These are phyloP conservation scores for Akanthomyces lecanii DNA, from an alignment of 2,329 filamentous ascomycete species.

Conservation along the genomic window DNA sequence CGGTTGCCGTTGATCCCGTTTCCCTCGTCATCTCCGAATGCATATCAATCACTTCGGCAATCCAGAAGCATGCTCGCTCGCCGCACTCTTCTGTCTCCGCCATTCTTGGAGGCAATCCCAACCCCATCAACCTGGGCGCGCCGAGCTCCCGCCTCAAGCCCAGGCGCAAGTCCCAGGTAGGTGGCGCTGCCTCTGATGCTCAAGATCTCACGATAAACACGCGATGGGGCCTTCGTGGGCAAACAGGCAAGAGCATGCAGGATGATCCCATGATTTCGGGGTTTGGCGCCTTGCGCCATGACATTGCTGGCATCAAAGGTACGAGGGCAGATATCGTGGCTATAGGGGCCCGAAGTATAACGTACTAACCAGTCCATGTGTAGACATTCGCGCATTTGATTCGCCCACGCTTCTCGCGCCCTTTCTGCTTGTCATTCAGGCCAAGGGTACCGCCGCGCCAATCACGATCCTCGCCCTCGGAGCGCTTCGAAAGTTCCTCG, in stretches of 20 bases:
- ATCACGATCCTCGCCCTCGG: conserved; percentile 94
- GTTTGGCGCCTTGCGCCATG: conserved; percentile 83
- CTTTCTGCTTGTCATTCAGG: conserved; percentile 93
- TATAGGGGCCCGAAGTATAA: not conserved
- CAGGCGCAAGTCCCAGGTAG: conserved; percentile 38
- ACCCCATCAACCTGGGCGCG: conserved; percentile 50
- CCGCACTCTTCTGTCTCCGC: conserved; percentile 94
- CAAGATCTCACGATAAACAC: conserved; percentile 64
- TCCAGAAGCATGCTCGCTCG: conserved; percentile 96
- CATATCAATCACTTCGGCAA: conserved; percentile 95
- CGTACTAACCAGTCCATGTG: not conserved
- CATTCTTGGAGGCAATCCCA: conserved; percentile 76
- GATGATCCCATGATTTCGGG: conserved; percentile 95
- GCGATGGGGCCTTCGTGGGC: conserved; percentile 88
- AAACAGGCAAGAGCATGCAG: conserved; percentile 95
- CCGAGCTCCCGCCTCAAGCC: conserved; percentile 39
- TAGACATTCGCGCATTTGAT: conserved; percentile 85
- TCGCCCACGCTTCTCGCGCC: conserved; percentile 85
- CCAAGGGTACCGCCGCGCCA: conserved; percentile 90
- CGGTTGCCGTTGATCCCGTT: conserved; percentile 84
- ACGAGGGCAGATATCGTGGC: conserved; percentile 21
- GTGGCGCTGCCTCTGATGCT: conserved; percentile 36
- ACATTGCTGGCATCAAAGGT: conserved; percentile 83
- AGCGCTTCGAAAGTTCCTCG: conserved; percentile 92
- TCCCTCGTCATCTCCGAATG: conserved; percentile 97